Percentiles rank a stretch among this genome's conserved stretches.
These are phyloP conservation scores for Drechmeria coniospora DNA, from an alignment of 2,329 filamentous ascomycete genomes.

Conservation along the genomic window DNA sequence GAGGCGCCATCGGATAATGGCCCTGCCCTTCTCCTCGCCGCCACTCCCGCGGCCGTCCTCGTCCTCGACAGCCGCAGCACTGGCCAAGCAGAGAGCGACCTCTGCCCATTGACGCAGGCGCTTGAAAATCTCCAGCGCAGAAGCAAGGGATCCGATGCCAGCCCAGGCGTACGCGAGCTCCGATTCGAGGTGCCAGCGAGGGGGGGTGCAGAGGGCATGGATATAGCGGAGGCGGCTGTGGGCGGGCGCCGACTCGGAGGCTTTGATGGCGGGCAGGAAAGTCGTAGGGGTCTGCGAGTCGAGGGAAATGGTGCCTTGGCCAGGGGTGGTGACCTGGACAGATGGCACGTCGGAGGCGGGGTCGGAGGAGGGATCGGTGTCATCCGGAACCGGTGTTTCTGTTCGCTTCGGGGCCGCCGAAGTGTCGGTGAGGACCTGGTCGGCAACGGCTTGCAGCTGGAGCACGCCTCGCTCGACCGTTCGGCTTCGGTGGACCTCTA, in stretches of 20 bases:
- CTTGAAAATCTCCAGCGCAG: slow-evolving; percentile 91
- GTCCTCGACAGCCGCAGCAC: slow-evolving; percentile 40
- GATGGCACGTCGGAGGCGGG: slow-evolving; percentile 23
- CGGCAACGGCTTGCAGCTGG: slow-evolving; percentile 87
- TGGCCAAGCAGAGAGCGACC: slow-evolving; percentile 75
- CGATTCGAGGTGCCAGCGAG: slow-evolving; percentile 85
- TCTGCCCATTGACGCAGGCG: slow-evolving; percentile 88
- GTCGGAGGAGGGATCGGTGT: too few relatives aligned
- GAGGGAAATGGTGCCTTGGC: slow-evolving; percentile 10
- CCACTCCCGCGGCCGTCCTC: slow-evolving; percentile 36
- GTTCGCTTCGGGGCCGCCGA: slow-evolving; percentile 17
- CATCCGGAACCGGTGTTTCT: slow-evolving; percentile 11
- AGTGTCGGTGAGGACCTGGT: slow-evolving; percentile 87
- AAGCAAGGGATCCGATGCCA: slow-evolving; percentile 68
- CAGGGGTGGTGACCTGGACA: slow-evolving; percentile 28
- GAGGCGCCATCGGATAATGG: slow-evolving; percentile 62
- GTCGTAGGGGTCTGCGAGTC: slow-evolving; percentile 41
- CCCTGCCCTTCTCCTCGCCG: slow-evolving; percentile 65
- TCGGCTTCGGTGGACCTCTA: slow-evolving; percentile 74
- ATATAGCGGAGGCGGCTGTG: slow-evolving; percentile 68
- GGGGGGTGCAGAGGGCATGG: slow-evolving; percentile 68
- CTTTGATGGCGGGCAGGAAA: slow-evolving; percentile 65
- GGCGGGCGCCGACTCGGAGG: slow-evolving; percentile 63
- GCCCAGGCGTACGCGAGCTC: slow-evolving; percentile 93
- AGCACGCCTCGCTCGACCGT: slow-evolving; percentile 82